Conservation (phyloP, 768 basidiomycete genomes). For the Lactifluus rugatus region DNA sequence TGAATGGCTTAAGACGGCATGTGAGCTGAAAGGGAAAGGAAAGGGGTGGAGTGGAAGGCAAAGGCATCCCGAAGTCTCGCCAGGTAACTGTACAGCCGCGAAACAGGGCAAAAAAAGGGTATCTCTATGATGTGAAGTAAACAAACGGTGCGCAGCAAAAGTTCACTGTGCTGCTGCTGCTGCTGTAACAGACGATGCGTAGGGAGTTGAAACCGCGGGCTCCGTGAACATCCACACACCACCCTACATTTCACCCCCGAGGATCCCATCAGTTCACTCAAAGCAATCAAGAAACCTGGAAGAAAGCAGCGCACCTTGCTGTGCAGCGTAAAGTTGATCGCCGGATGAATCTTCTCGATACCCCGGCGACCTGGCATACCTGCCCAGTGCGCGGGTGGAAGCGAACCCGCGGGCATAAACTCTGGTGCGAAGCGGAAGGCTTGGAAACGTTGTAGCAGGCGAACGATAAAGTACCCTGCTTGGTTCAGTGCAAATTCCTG, state of each 20-base stretch:
- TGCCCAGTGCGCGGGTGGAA: slow-evolving; percentile 21
- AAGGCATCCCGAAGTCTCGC: not conserved
- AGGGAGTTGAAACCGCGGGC: not conserved
- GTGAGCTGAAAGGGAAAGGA: not conserved
- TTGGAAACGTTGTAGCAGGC: slow-evolving; percentile 43
- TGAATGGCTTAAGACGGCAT: not conserved
- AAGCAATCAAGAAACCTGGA: not conserved
- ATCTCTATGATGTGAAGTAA: not conserved
- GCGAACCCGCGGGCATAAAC: slow-evolving; percentile 18
- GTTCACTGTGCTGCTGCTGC: not conserved
- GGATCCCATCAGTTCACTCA: not conserved
- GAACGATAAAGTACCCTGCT: slow-evolving; percentile 43
- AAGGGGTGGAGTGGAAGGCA: not conserved
- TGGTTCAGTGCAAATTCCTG: slow-evolving; percentile 51
- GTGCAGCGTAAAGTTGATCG: slow-evolving; percentile 18
- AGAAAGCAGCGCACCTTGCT: slow-evolving; percentile 12
- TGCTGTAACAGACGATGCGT: not conserved
- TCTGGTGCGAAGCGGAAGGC: slow-evolving; percentile 20
- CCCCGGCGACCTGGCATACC: slow-evolving; percentile 16
- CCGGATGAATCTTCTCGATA: slow-evolving; percentile 18
- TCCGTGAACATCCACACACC: slow-evolving; percentile 17
- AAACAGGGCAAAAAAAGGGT: not conserved
- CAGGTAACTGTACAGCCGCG: too few species aligned
- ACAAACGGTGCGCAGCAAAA: not conserved
- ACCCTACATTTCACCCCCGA: slow-evolving; percentile 1